Percentiles rank a stretch among this genome's conserved stretches.
These are phyloP conservation scores for Boechera stricta DNA, from an alignment of 345 rosid genomes.

Conservation along the genomic window DNA sequence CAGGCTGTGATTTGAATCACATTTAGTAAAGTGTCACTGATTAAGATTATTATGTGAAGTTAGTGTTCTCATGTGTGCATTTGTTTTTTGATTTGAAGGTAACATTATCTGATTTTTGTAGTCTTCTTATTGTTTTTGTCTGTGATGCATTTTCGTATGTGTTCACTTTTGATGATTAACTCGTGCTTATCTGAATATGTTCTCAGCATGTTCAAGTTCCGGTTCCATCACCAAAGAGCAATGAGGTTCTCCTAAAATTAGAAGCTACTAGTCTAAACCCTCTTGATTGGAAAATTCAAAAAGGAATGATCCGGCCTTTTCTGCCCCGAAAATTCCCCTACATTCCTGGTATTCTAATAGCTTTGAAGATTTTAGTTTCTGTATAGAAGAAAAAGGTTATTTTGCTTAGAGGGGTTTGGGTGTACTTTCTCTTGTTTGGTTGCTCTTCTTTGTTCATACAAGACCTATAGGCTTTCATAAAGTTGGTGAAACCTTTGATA, in stretches of 20 bases:
- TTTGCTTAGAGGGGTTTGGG: neutral
- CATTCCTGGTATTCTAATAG: conserved; percentile 60
- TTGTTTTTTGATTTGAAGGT: neutral
- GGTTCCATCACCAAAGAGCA: conserved; percentile 54
- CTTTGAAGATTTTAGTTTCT: neutral
- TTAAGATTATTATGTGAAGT: neutral
- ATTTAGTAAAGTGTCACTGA: neutral
- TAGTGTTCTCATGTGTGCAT: neutral
- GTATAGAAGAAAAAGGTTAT: neutral
- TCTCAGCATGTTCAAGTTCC: conserved; percentile 71
- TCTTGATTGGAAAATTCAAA: conserved; percentile 72
- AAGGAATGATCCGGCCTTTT: conserved; percentile 65
- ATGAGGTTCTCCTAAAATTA: conserved; percentile 62
- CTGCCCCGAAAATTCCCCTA: conserved; percentile 75
- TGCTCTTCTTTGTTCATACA: too few relatives aligned
- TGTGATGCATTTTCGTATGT: neutral
- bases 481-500: too few relatives aligned
- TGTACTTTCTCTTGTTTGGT: neutral
- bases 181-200: neutral
- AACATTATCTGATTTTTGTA: neutral
- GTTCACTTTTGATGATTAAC: neutral
- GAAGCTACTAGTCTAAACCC: conserved; percentile 73
- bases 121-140: neutral
- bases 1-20: neutral
- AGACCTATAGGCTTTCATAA: neutral